These are phyloP conservation scores for Haematococcus lacustris DNA, from an alignment of 139 green algal genomes.

Conservation along the genomic window DNA sequence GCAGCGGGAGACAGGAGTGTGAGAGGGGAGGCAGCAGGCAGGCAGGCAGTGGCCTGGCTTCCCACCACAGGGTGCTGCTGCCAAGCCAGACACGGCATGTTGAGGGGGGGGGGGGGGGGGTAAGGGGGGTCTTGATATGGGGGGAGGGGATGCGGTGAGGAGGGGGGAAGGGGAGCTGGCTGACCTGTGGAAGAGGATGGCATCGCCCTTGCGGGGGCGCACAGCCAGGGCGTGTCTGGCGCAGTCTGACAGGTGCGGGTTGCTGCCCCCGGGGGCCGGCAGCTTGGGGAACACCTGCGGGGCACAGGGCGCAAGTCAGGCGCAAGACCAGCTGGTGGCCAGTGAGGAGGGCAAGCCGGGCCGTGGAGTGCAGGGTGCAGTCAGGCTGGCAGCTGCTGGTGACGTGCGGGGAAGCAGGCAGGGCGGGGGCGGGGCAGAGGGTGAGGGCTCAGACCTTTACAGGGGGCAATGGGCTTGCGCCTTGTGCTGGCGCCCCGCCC, in stretches of 20 bases:
- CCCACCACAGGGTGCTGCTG: neutral
- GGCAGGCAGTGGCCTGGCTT: too few relatives aligned
- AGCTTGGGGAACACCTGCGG: slow-evolving; percentile 53
- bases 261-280: slow-evolving; percentile 35
- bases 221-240: slow-evolving; percentile 49
- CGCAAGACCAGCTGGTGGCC: neutral
- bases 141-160: too few relatives aligned
- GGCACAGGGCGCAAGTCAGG: neutral
- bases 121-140: too few relatives aligned
- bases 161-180: too few relatives aligned
- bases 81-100: neutral
- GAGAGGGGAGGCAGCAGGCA: too few relatives aligned
- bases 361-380: too few relatives aligned
- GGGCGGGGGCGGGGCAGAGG: too few relatives aligned
- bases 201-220: slow-evolving; percentile 30
- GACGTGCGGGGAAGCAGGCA: too few relatives aligned
- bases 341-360: neutral
- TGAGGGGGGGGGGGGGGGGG: neutral
- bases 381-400: too few relatives aligned
- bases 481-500: too few relatives aligned
- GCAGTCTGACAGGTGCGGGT: slow-evolving; percentile 50
- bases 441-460: too few relatives aligned
- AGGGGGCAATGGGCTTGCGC: too few relatives aligned
- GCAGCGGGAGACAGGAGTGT: slow-evolving; percentile 7
- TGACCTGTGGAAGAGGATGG: slow-evolving; percentile 10